Conservation (phyloP, 352 stramenopile species). For the Globisporangium viniferum region DNA sequence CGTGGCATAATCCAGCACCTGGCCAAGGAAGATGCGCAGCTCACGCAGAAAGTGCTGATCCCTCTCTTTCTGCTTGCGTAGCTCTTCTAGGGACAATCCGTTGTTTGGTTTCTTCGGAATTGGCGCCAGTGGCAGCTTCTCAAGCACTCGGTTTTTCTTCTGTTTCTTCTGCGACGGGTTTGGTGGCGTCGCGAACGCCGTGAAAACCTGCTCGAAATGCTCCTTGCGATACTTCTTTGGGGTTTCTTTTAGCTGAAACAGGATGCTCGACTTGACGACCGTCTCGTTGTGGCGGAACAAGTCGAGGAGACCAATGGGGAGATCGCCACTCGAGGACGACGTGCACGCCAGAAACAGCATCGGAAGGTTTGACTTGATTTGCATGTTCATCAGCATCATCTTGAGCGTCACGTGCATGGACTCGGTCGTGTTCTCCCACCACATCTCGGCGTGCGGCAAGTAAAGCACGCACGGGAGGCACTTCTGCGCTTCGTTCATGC, state of each 20-base stretch:
- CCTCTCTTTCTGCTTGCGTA: constrained; percentile 50
- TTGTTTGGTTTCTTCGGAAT: constrained; percentile 27
- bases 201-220: constrained; percentile 70
- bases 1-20: constrained; percentile 83
- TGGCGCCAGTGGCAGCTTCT: constrained; percentile 61
- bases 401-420: constrained; percentile 74
- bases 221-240: constrained; percentile 25
- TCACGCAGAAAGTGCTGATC: constrained; percentile 86
- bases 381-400: constrained; percentile 80
- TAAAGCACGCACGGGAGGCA: constrained; percentile 79
- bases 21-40: constrained; percentile 83
- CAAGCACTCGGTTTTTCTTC: constrained; percentile 24
- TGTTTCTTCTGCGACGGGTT: constrained; percentile 18
- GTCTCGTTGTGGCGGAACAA: constrained; percentile 55
- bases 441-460: constrained; percentile 72
- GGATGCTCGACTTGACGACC: constrained; percentile 38
- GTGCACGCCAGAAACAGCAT: constrained; percentile 80
- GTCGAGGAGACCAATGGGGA: constrained; percentile 51
- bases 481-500: constrained; percentile 71
- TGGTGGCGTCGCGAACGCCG: constrained; percentile 49
- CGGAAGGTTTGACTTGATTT: constrained; percentile 61
- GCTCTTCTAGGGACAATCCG: constrained; percentile 35
- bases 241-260: constrained; percentile 38
- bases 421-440: constrained; percentile 69
- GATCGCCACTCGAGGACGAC: constrained; percentile 28